phyloP scores from a whole-genome alignment of 2,329 filamentous ascomycete species.

The Alternaria gaisen region DNA sequence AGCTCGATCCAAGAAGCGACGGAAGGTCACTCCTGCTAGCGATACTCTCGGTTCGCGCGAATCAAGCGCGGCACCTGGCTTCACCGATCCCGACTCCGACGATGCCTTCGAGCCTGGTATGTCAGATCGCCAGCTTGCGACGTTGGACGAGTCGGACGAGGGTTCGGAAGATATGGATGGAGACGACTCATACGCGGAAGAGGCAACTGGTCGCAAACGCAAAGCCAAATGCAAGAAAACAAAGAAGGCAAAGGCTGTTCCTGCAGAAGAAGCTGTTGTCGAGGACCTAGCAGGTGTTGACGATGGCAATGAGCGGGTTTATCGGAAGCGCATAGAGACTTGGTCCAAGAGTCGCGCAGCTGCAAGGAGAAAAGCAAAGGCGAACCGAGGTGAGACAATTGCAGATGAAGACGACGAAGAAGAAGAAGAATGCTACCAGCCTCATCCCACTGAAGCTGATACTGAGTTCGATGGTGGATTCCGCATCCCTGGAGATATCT shows the following conservation, averaged over 20 bases:
- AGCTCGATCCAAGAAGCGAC: conserved; percentile 52
- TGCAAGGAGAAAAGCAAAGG: conserved; percentile 61
- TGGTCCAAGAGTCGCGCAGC: conserved; percentile 75
- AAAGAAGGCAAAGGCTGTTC: conserved; percentile 32
- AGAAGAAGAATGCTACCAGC: conserved; percentile 79
- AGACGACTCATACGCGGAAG: conserved; percentile 52
- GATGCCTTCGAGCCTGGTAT: conserved; percentile 53
- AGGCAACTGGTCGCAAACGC: conserved; percentile 51
- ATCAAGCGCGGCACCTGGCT: conserved; percentile 27
- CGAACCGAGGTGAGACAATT: conserved; percentile 42
- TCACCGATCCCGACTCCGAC: conserved; percentile 49
- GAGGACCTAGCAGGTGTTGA: conserved; percentile 75
- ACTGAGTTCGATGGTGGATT: conserved; percentile 77
- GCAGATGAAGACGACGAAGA: conserved; percentile 54
- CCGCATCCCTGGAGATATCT: conserved; percentile 89
- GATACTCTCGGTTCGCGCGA: conserved; percentile 24
- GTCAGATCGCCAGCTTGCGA: conserved; percentile 52
- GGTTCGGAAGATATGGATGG: conserved; percentile 45
- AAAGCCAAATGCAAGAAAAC: conserved; percentile 44
- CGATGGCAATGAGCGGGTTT: conserved; percentile 86
- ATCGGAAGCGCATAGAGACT: conserved; percentile 75
- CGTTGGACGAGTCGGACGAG: conserved; percentile 51
- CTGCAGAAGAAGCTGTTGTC: conserved; percentile 40
- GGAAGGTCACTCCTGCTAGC: conserved; percentile 34
- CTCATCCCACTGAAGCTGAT: conserved; percentile 83